Base-by-base conservation (phyloP, 2,329 filamentous ascomycete species). In the Drechslerella dactyloides region DNA sequence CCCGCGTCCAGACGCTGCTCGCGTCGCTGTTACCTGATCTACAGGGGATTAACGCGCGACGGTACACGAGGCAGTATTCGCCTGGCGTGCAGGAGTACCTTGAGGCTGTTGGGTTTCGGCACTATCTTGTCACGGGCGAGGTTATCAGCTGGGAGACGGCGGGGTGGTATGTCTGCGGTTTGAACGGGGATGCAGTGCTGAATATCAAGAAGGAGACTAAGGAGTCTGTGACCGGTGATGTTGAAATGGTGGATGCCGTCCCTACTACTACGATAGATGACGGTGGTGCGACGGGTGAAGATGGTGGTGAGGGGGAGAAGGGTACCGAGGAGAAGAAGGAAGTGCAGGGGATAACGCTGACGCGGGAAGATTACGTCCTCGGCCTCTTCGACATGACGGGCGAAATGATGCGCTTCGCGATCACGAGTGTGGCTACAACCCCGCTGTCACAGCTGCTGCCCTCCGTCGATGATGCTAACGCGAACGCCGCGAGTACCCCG, bases 361-460 rank as follows among this genome's bases (percentile, higher is more conserved):
- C 90, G 1, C 84, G 87, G 24, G 87, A 93, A 62, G 94, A 99
- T 80, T 97, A 96, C 78, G 81, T 96, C 66, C 88, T 94, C 74
- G 94, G 93, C 7, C 81, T 99, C 1, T 97, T 96, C 77, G 94
- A 99, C 79, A 85, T 97, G 75, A 93, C 93, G 0, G 94, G 94
- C 42, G 94, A 99, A 82, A 84, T 97, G 82, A 99, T 99, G 94
- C 86, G 93, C 30, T 97, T 97, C 80, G 92, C 91, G 0, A 94
- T 96, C 56, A 93, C 93, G 4, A 87, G 88, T 24, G 90, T 96
- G 79, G 92, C 92, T 0, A 89, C 92, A 3, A 88, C 61, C 0
- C 61, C 69, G 0, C 19, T 65, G 17, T 52, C 60, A 6, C 55
- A 62, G 33, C 35, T 83, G 6, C 89, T 89, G 13, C n/a, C n/a